Conservation (phyloP, 2,329 filamentous ascomycete genomes). For the Aureobasidium sp. region DNA sequence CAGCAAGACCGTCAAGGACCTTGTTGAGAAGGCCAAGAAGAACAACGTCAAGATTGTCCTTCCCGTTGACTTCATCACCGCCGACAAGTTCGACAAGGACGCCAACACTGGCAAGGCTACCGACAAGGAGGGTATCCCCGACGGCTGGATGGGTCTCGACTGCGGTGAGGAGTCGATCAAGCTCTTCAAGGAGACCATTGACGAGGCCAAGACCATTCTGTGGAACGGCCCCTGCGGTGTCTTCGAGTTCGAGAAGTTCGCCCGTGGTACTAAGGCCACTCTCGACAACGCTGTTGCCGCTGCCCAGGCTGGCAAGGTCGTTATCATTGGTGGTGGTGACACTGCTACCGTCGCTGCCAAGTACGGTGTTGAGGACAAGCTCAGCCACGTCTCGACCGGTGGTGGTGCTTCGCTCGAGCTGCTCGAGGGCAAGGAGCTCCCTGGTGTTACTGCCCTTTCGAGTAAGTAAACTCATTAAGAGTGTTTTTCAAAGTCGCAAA, state of each 20-base stretch:
- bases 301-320: conserved; percentile 78
- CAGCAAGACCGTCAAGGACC: conserved; percentile 77
- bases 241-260: conserved; percentile 95
- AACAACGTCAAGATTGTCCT: conserved; percentile 94
- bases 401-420: conserved; percentile 93
- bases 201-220: conserved; percentile 87
- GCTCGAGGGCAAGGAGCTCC: conserved; percentile 95
- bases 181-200: conserved; percentile 82
- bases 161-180: conserved; percentile 83
- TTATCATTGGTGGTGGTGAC: conserved; percentile 97
- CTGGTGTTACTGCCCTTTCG: conserved; percentile 87
- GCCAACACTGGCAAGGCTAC: conserved; percentile 75
- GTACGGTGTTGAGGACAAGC: conserved; percentile 91
- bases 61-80: conserved; percentile 90
- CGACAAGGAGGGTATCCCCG: conserved; percentile 82
- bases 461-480: conserved; percentile 48
- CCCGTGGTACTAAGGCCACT: conserved; percentile 83
- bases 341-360: conserved; percentile 97
- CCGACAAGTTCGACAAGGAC: conserved; percentile 86
- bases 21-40: conserved; percentile 93
- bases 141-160: conserved; percentile 97
- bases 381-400: conserved; percentile 96
- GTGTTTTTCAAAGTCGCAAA: conserved; percentile 1
- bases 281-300: conserved; percentile 82
- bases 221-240: conserved; percentile 98